A percentile compares a stretch with the other conserved stretches of the same genome.
phyloP scores from a whole-genome alignment of 495 filamentous ascomycete genomes.

The Penicillium roqueforti region DNA sequence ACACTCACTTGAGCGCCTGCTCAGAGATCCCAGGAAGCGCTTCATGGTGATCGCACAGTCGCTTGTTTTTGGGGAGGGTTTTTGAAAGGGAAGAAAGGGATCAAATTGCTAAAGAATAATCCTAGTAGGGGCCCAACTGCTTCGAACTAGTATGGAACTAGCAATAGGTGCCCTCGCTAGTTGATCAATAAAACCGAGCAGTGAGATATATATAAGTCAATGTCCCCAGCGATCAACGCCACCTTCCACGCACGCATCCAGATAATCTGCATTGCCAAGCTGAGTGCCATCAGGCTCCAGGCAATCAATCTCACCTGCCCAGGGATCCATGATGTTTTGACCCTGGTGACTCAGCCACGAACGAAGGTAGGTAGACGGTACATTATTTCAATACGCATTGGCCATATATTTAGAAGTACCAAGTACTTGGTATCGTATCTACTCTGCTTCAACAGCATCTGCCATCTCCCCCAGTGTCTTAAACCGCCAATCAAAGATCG shows the following conservation, averaged over 20 bases:
- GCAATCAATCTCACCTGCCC: not conserved
- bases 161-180: not conserved
- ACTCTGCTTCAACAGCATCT: conserved; percentile 54
- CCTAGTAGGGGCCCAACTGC: not conserved
- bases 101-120: not conserved
- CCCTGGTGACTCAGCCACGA: not conserved
- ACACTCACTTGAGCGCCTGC: conserved; percentile 27
- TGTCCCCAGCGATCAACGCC: not conserved
- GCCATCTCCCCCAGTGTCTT: conserved; percentile 68
- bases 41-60: conserved; percentile 12
- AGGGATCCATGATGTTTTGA: not conserved
- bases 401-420: not conserved
- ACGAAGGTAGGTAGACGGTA: conserved; percentile 1
- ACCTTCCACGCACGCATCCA: not conserved
- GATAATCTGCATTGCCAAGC: not conserved
- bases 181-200: not conserved
- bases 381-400: not conserved
- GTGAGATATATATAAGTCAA: not conserved
- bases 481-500: conserved; percentile 56
- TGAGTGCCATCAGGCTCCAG: conserved; percentile 3
- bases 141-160: conserved; percentile 3
- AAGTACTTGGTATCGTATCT: not conserved
- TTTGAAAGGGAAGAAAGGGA: not conserved
- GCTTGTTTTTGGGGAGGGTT: not conserved
- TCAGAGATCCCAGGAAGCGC: conserved; percentile 16